Conservation (phyloP, 2,329 filamentous ascomycete genomes). For the Didymosphaeria variabile region DNA sequence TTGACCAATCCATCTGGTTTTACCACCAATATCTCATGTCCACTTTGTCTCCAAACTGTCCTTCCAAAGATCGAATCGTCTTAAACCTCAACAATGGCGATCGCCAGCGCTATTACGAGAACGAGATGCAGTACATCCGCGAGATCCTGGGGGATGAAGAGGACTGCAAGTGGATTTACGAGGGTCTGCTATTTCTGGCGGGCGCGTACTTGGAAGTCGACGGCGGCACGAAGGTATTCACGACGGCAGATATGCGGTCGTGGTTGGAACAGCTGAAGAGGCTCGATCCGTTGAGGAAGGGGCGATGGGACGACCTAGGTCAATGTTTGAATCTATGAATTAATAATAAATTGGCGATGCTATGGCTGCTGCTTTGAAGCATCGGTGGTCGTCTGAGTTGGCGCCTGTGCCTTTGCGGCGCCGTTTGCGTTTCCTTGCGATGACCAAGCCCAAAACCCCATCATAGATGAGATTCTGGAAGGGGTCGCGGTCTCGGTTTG, state of each 20-base stretch:
- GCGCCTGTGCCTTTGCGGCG: constrained; percentile 69
- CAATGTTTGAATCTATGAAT: constrained; percentile 53
- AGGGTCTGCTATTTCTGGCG: constrained; percentile 81
- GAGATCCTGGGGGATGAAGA: constrained; percentile 71
- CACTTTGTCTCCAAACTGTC: constrained; percentile 62
- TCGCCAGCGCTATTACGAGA: constrained; percentile 70
- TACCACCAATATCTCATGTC: constrained; percentile 90
- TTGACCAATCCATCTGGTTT: constrained; percentile 96
- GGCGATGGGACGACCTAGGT: constrained; percentile 79
- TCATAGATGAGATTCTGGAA: constrained; percentile 30
- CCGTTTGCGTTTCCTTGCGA: constrained; percentile 56
- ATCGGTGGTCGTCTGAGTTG: constrained; percentile 68
- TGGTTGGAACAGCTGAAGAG: constrained; percentile 72
- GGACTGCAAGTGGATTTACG: constrained; percentile 88
- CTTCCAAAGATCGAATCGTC: constrained; percentile 67
- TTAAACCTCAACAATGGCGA: constrained; percentile 69
- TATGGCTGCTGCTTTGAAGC: constrained; percentile 64
- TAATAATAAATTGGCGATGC: constrained; percentile 43
- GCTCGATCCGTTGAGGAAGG: constrained; percentile 77
- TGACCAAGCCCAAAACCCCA: constrained; percentile 46
- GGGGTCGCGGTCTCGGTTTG: constrained; percentile 19
- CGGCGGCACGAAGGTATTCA: constrained; percentile 49
- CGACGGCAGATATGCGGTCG: constrained; percentile 55
- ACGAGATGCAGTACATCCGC: constrained; percentile 79
- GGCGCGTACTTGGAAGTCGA: constrained; percentile 65